Evolutionary conservation across 441 rosid genomes (phyloP), one percentile per base, ranked within the genome.

Genomic region (Erodium moschatum): DNA sequence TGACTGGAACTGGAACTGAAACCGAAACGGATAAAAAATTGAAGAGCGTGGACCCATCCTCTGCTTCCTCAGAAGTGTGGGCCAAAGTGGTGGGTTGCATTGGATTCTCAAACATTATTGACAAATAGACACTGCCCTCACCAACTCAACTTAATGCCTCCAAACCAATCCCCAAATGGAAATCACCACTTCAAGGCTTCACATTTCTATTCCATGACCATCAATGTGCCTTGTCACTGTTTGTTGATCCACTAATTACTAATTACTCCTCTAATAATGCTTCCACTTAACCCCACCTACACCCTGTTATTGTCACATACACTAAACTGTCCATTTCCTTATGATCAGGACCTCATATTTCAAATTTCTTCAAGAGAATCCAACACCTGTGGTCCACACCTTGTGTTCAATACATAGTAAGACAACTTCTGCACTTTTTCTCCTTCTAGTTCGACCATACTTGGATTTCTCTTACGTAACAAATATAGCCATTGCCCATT

Each of bases 21-120:
- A n/a, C n/a, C n/a, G n/a, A n/a, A 44, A 13, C 5, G 16, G 1
- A 13, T 48, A 48, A 13, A 29, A 8, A 40, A 40, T 40, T 8
- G 7, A 40, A 40, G 54, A 48, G 6, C 6, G 6, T 48, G 54
- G 54, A n/a, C 54, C 54, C 54, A 48, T 13, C 13, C 18, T 48
- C 6, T 48, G 54, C 16, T 0, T 13, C 6, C 16, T 6, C 16
- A 48, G 54, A 48, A n/a, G 16, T 19, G 64, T 56, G 64, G 64
- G 13, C 64, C 64, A 58, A 58, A 19, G 64, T 19, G 64, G 64
- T 58, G 31, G 64, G 64, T 58, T 21, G 64, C 64, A 58, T 58
- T 58, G 64, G 31, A 58, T 58, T 58, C 64, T 48, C 54, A 48
- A n/a, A 6, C 54, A 48, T 48, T 48, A 48, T 48, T 48, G 54